Base-by-base conservation (phyloP, 495 filamentous ascomycete species). In the Terfezia claveryi region DNA sequence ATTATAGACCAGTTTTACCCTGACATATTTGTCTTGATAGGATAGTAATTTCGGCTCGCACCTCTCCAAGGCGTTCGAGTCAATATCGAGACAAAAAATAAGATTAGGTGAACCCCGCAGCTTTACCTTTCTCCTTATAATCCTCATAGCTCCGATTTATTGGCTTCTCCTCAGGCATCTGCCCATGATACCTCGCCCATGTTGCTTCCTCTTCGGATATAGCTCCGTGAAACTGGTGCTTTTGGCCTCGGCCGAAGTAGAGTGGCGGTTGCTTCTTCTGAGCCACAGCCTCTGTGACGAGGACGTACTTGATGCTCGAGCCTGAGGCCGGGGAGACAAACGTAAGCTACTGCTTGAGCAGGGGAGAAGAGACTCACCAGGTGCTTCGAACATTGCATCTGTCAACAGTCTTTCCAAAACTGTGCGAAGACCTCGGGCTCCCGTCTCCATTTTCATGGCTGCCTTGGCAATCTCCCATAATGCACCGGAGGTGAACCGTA, bases 341-440 rank as follows among this genome's bases (percentile, higher is more conserved):
- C 17, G 17, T 46, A 14, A 46, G 41, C 8, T 6, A 5, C 12
- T 46, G 36, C n/a, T 20, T 16, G 36, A 12, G 51, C 53, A 17
- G 36, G 14, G 46, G 10, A 16, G 68, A 72, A 53, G 65, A 68
- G 57, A 60, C 41, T 69, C 58, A 67, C 78, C 83, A 8, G 91
- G 91, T 5, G 82, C 79, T 66, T 93, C 85, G 66, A 89, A 96
- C 83, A 93, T 95, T 20, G 83, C 77, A 57, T 95, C 87, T 11
- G 76, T 80, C 17, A 98, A 71, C 49, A 96, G 72, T 8, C 82
- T 73, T 66, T 98, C 92, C 73, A 94, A 78, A 55, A 94, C 86
- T 52, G 87, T 89, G 54, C 91, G 78, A 41, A 98, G 68, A 0
- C 82, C 91, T 10, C 91, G 72, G 0, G 91, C 91, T 6, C 91